These are phyloP conservation scores for Pneumocystis carinii DNA, from an alignment of 1,139 yeast species.

Conservation along the genomic window DNA sequence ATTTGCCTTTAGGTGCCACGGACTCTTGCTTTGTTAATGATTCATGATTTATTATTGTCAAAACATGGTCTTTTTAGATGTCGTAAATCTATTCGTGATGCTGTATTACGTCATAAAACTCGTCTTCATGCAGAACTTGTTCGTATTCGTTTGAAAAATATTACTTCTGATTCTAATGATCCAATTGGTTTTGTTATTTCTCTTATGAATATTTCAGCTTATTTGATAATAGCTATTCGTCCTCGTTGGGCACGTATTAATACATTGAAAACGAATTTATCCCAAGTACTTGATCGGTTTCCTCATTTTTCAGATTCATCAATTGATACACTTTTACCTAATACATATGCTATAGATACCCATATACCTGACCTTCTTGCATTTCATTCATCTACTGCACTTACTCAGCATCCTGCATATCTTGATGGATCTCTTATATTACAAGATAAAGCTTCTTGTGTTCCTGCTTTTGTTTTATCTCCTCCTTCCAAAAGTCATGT, in stretches of 20 bases:
- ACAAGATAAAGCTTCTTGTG: conserved; percentile 93
- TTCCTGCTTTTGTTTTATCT: conserved; percentile 44
- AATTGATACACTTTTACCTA: conserved; percentile 26
- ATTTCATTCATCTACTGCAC: conserved; percentile 26
- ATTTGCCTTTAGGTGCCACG: background rate
- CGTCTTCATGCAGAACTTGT: conserved; percentile 69
- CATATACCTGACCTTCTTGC: conserved; percentile 65
- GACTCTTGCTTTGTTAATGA: conserved; percentile 41
- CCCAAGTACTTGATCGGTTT: conserved; percentile 31
- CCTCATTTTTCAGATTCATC: conserved; percentile 22
- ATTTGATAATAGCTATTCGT: conserved; percentile 27
- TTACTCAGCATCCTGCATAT: conserved; percentile 26
- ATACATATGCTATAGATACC: conserved; percentile 7
- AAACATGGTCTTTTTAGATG: conserved; percentile 77
- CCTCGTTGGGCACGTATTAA: conserved; percentile 81
- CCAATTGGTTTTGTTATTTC: background rate
- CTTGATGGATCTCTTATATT: conserved; percentile 64
- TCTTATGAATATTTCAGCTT: background rate
- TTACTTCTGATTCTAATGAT: conserved; percentile 17
- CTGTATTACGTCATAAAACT: conserved; percentile 60
- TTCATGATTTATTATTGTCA: conserved; percentile 68
- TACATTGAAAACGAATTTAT: conserved; percentile 33
- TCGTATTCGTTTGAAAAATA: conserved; percentile 43
- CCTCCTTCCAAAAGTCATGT: conserved; percentile 42
- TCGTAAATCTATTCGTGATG: conserved; percentile 73